Evolutionary conservation across 169 alveolate species (phyloP).

Genomic region (Theileria annulata): DNA sequence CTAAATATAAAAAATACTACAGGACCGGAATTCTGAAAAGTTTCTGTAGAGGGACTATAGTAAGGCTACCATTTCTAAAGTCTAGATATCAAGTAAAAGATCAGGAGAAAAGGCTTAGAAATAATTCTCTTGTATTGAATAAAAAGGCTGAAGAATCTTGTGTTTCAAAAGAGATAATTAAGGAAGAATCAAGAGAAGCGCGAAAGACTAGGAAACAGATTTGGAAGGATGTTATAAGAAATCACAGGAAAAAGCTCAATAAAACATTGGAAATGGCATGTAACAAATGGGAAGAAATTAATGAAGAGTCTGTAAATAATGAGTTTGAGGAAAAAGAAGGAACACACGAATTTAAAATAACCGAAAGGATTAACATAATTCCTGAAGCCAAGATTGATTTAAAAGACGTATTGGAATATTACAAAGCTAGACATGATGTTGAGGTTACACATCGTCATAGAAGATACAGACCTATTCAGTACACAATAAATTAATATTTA

Average conservation of each 20-base stretch:
- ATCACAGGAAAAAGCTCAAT: slow-evolving; percentile 31
- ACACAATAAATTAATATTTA: neutral
- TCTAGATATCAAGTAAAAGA: slow-evolving; percentile 32
- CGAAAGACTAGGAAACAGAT: slow-evolving; percentile 38
- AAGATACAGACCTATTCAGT: slow-evolving; percentile 44
- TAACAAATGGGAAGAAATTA: slow-evolving; percentile 30
- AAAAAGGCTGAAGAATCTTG: neutral
- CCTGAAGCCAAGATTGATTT: slow-evolving; percentile 17
- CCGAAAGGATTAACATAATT: slow-evolving; percentile 33
- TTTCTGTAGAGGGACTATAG: slow-evolving; percentile 43
- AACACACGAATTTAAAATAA: neutral
- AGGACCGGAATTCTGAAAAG: slow-evolving; percentile 25
- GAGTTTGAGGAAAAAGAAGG: neutral
- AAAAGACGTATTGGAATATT: slow-evolving; percentile 18
- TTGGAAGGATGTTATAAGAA: slow-evolving; percentile 54
- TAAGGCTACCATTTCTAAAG: slow-evolving; percentile 41
- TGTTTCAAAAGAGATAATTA: slow-evolving; percentile 12
- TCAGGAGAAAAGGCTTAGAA: slow-evolving; percentile 16
- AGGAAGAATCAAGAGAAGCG: neutral
- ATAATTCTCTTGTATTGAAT: neutral
- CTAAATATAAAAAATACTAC: slow-evolving; percentile 42
- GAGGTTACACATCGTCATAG: slow-evolving; percentile 49
- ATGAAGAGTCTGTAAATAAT: neutral
- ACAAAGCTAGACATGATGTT: slow-evolving; percentile 5
- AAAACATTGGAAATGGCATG: slow-evolving; percentile 49